These are phyloP conservation scores for Teratosphaeria viscida DNA, from an alignment of 2,329 filamentous ascomycete species.

Conservation along the genomic window DNA sequence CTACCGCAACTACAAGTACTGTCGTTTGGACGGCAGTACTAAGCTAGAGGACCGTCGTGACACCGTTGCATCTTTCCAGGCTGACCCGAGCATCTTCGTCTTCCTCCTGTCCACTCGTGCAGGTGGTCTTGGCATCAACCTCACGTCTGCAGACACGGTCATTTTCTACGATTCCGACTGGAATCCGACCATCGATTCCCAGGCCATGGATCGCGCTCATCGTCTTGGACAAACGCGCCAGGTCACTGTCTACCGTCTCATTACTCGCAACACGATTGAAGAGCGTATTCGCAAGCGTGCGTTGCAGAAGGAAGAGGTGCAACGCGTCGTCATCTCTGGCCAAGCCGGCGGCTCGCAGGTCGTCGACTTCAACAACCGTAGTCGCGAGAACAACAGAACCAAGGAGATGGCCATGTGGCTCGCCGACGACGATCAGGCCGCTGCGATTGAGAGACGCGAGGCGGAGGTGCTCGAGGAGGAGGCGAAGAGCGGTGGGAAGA, in stretches of 20 bases:
- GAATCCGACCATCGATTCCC: constrained; percentile 97
- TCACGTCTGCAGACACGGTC: constrained; percentile 92
- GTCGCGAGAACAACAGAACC: constrained; percentile 82
- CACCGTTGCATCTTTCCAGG: constrained; percentile 94
- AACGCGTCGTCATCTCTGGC: constrained; percentile 90
- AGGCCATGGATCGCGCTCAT: constrained; percentile 98
- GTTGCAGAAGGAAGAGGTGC: constrained; percentile 96
- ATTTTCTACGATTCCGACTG: constrained; percentile 99
- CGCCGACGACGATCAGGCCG: constrained; percentile 91
- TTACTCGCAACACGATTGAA: constrained; percentile 93
- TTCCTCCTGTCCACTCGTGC: constrained; percentile 93
- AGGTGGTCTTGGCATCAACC: constrained; percentile 94
- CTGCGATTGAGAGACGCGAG: constrained; percentile 85
- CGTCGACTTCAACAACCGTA: constrained; percentile 90
- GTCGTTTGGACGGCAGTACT: constrained; percentile 88
- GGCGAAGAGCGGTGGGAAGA: constrained; percentile 43
- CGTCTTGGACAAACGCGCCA: constrained; percentile 91
- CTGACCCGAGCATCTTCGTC: constrained; percentile 86
- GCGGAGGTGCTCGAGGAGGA: constrained; percentile 67
- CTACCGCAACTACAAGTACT: constrained; percentile 98
- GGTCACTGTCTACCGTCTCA: constrained; percentile 94
- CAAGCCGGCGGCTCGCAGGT: constrained; percentile 47
- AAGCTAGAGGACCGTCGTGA: constrained; percentile 95
- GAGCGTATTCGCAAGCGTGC: constrained; percentile 96
- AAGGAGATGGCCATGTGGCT: constrained; percentile 99